Percentiles rank a stretch among this genome's conserved stretches.
phyloP scores from a whole-genome alignment of 495 filamentous ascomycete species.

The Cercophora newfieldiana region DNA sequence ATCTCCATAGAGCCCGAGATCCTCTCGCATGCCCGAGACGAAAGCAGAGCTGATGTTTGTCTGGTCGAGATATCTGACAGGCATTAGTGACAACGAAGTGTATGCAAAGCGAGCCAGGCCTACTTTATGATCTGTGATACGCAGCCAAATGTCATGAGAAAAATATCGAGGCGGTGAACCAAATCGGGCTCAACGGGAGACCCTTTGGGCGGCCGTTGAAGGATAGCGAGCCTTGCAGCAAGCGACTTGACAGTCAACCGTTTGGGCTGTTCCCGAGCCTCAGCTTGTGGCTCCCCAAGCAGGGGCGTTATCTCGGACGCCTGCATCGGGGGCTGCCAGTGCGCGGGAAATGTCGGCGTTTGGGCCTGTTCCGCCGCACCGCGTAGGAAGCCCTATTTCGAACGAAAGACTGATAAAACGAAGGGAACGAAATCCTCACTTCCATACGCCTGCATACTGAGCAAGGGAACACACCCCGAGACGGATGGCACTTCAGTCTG shows the following conservation, averaged over 20 bases:
- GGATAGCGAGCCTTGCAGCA: not conserved
- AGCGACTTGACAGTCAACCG: not conserved
- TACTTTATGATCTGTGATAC: constrained; percentile 44
- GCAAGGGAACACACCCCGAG: too few species aligned
- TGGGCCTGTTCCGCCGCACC: too few species aligned
- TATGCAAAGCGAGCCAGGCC: not conserved
- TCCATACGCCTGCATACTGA: too few species aligned
- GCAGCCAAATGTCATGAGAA: constrained; percentile 46
- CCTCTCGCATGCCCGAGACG: constrained; percentile 47
- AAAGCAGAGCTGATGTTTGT: constrained; percentile 48
- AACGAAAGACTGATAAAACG: too few species aligned
- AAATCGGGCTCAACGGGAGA: constrained; percentile 37
- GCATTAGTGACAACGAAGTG: not conserved
- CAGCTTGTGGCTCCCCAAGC: not conserved
- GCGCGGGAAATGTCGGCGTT: too few species aligned
- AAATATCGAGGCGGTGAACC: constrained; percentile 41
- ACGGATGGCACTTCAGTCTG: too few species aligned
- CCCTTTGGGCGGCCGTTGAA: not conserved
- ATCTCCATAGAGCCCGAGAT: constrained; percentile 40
- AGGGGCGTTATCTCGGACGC: not conserved
- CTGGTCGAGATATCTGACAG: constrained; percentile 35
- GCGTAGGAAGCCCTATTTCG: too few species aligned
- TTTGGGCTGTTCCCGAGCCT: not conserved
- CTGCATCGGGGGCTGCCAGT: too few species aligned
- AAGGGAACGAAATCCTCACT: too few species aligned